A percentile compares a stretch with the other conserved stretches of the same genome.
phyloP scores from a whole-genome alignment of 2,329 filamentous ascomycete species.

The Fonsecaea pugnacius region DNA sequence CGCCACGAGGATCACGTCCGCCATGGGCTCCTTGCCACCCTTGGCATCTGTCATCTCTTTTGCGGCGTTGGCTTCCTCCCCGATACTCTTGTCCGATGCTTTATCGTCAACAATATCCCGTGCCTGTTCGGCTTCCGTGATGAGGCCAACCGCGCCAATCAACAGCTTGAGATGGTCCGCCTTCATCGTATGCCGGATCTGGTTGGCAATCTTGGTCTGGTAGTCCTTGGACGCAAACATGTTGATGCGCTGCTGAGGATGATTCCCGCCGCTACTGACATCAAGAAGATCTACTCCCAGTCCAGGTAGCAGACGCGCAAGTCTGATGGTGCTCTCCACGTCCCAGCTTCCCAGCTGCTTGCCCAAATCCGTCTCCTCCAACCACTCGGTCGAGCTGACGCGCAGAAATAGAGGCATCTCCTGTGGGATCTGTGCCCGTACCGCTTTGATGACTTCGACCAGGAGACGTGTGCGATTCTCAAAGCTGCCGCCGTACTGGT shows the following conservation, averaged over 20 bases:
- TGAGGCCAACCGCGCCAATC: conserved; percentile 59
- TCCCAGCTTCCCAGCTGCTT: conserved; percentile 64
- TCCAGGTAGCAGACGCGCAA: conserved; percentile 70
- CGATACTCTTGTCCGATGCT: conserved; percentile 32
- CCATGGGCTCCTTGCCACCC: conserved; percentile 33
- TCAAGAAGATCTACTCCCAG: conserved; percentile 82
- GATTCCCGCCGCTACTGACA: conserved; percentile 73
- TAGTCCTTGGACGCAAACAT: conserved; percentile 51
- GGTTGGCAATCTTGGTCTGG: conserved; percentile 54
- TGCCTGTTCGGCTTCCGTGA: conserved; percentile 59
- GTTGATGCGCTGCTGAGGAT: conserved; percentile 51
- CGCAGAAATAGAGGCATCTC: conserved; percentile 74
- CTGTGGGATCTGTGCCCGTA: conserved; percentile 66
- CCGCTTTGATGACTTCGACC: conserved; percentile 69
- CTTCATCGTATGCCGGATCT: conserved; percentile 49
- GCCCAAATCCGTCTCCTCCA: conserved; percentile 64
- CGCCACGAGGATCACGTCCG: conserved; percentile 58
- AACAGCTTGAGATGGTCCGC: conserved; percentile 48
- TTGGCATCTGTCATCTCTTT: conserved; percentile 34
- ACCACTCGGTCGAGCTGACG: conserved; percentile 76
- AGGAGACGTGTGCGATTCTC: conserved; percentile 70
- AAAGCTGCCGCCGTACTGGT: conserved; percentile 57
- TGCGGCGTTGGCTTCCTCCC: conserved; percentile 34
- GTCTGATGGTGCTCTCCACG: conserved; percentile 64
- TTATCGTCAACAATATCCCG: conserved; percentile 50